Evolutionary conservation across 1,284 basidiomycete species (phyloP).

Genomic region (Ganoderma multipileum): DNA sequence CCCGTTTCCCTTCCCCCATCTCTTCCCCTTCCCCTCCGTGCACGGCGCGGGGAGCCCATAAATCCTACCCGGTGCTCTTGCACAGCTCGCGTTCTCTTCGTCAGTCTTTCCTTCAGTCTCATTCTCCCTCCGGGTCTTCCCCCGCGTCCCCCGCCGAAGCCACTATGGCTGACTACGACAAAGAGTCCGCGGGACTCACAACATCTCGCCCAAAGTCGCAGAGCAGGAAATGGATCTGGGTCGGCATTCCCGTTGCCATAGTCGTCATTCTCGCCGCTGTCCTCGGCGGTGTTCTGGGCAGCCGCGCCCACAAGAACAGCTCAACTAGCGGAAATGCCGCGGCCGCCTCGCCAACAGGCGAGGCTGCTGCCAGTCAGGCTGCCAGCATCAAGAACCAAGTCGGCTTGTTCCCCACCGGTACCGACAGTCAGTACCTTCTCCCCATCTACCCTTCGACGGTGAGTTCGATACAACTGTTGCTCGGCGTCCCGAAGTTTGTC

Average conservation of each 20-base stretch:
- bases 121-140: neutral
- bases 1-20: neutral
- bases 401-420: constrained; percentile 77
- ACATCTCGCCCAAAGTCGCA: constrained; percentile 48
- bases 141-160: neutral
- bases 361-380: constrained; percentile 50
- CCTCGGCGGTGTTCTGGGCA: constrained; percentile 81
- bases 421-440: constrained; percentile 76
- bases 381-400: constrained; percentile 67
- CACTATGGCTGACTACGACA: constrained; percentile 51
- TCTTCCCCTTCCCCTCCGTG: constrained; percentile 3
- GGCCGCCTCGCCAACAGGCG: constrained; percentile 31
- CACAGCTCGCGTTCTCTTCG: constrained; percentile 9
- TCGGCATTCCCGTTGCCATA: constrained; percentile 69
- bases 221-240: constrained; percentile 65
- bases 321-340: constrained; percentile 32
- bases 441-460: constrained; percentile 89
- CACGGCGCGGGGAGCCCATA: constrained; percentile 2
- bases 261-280: constrained; percentile 79
- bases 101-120: constrained; percentile 27
- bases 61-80: neutral
- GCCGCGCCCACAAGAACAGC: constrained; percentile 54
- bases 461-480: constrained; percentile 42
- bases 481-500: neutral
- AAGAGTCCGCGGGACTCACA: constrained; percentile 68